Conservation (phyloP, 2,329 filamentous ascomycete genomes). For the Trichoderma harzianum region DNA sequence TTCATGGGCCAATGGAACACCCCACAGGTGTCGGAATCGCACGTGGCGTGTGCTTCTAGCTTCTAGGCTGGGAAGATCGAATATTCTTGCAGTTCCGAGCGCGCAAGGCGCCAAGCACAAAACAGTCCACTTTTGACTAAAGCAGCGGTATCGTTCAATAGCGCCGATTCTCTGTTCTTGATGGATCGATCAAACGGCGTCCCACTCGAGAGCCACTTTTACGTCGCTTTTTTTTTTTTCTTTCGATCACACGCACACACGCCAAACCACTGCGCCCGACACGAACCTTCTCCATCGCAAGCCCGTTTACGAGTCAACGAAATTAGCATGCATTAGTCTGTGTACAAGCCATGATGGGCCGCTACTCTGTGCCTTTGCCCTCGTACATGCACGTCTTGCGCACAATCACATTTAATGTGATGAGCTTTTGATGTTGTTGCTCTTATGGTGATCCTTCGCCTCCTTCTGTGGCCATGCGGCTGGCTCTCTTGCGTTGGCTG, state of each 20-base stretch:
- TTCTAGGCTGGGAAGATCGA: conserved; percentile 15
- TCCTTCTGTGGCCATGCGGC: neutral
- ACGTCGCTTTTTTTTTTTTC: neutral
- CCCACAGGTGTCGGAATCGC: conserved; percentile 13
- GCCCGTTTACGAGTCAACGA: conserved; percentile 14
- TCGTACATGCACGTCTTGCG: neutral
- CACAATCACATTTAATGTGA: neutral
- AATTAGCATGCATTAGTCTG: conserved; percentile 16
- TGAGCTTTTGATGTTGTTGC: neutral
- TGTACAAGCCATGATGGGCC: neutral
- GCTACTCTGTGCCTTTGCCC: neutral
- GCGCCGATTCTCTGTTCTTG: conserved; percentile 7
- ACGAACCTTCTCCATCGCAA: conserved; percentile 11
- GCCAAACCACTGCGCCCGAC: conserved; percentile 3
- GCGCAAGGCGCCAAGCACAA: neutral
- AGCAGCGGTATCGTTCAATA: conserved; percentile 14
- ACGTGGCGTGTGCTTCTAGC: conserved; percentile 15
- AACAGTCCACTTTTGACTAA: conserved; percentile 7
- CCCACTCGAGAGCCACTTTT: conserved; percentile 16
- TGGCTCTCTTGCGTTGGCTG: neutral
- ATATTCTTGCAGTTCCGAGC: conserved; percentile 13
- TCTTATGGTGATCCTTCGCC: neutral
- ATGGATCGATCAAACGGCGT: conserved; percentile 13
- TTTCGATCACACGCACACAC: conserved; percentile 15
- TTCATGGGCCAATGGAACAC: conserved; percentile 6